Evolutionary conservation across 2,329 filamentous ascomycete genomes (phyloP), one percentile per base, ranked within the genome.

Genomic region (Polychaeton citri): DNA sequence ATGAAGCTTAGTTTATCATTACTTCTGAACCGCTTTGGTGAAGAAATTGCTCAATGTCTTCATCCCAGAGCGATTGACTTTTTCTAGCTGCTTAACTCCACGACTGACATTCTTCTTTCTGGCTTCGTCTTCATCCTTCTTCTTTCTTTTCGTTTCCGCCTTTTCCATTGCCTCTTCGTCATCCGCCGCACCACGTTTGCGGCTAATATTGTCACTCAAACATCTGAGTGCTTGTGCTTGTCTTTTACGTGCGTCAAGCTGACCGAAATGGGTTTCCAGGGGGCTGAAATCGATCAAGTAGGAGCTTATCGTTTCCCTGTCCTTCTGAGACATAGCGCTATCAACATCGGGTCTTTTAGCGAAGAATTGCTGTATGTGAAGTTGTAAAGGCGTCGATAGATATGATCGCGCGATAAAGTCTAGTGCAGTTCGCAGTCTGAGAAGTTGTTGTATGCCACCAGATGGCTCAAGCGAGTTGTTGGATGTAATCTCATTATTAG

Each of bases 1-100:
- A n/a, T n/a, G n/a, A n/a, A n/a, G n/a, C n/a, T n/a, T n/a, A n/a
- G 12, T 28, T 7, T 28, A 28, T 17, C 30, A 17, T 19, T 32
- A 15, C 18, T 59, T 60, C 19, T 36, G 42, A 6, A 49, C 43
- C 36, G 62, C 63, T 62, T 88, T 92, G 41, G 76, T 76, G 59
- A 98, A 98, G 62, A 98, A 98, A 42, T 79, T 74, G 54, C 83
- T 94, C 72, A 98, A 73, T 66, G 96, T 98, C 71, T 82, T 90
- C 90, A 98, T 98, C 2, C 90, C 90, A 16, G 63, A 74, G 0
- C 81, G 87, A 60, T 96, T 82, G 33, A 87, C 88, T 63, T 96
- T 98, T 57, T 81, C 81, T 51, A 98, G 57, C 33, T 87, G 72
- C 54, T 77, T 79, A 1, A 95, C 75, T 0, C 76, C 87, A 19